A percentile compares a stretch with the other conserved stretches of the same genome.
These are phyloP conservation scores for Voacanga thouarsii DNA, from an alignment of 257 asterid genomes.

Conservation along the genomic window DNA sequence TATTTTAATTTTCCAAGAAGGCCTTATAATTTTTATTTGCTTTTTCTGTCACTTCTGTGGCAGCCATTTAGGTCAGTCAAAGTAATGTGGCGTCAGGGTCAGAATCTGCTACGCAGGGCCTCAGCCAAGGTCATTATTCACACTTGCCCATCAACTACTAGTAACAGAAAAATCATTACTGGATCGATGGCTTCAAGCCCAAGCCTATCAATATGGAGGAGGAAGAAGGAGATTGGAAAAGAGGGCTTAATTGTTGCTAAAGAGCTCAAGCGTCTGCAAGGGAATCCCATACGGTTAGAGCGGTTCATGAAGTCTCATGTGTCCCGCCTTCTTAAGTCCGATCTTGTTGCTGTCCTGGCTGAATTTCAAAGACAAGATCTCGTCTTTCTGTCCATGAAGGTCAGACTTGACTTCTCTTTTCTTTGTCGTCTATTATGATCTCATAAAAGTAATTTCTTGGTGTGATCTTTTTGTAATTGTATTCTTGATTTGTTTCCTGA, in stretches of 20 bases:
- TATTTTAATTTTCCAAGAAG: not conserved
- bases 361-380: constrained; percentile 94
- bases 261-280: constrained; percentile 86
- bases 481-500: not conserved
- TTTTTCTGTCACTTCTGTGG: not conserved
- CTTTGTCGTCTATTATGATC: not conserved
- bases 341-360: constrained; percentile 79
- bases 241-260: constrained; percentile 88
- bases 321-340: constrained; percentile 86
- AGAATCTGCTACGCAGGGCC: not conserved
- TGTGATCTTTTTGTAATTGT: not conserved
- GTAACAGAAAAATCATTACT: constrained; percentile 1
- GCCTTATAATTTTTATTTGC: not conserved
- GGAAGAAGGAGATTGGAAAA: constrained; percentile 93
- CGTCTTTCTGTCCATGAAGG: constrained; percentile 74
- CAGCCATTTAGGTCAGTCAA: not conserved
- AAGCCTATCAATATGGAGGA: constrained; percentile 84
- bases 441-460: not conserved
- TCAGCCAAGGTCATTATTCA: not conserved
- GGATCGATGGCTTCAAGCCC: constrained; percentile 1
- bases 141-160: not conserved
- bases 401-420: not conserved
- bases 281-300: constrained; percentile 56
- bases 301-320: constrained; percentile 70
- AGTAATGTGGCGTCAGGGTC: not conserved